Evolutionary conservation across 2,329 filamentous ascomycete genomes (phyloP), one percentile per base, ranked within the genome.

Genomic region (Ophiostoma populinum): DNA sequence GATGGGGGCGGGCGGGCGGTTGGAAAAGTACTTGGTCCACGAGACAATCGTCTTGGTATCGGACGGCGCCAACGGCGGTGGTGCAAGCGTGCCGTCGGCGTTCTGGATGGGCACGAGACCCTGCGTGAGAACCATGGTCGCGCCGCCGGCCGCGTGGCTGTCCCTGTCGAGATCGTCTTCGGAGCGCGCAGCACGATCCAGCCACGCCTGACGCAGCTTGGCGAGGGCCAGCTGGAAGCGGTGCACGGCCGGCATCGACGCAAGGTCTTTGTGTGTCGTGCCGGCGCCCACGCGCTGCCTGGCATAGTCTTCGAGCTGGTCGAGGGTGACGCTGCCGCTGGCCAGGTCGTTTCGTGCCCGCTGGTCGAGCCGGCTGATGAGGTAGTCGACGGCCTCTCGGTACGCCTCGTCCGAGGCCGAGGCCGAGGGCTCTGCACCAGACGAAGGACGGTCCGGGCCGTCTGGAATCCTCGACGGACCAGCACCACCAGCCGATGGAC

Each of bases 11-110:
- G 12, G n/a, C 8, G 16, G 7, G 19, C 25, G 24, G 18, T 35
- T 36, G 32, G n/a, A n/a, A n/a, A 33, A 46, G 37, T 46, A 46
- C 35, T 40, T 41, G n/a, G 45, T 46, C 42, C 42, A 45, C 17
- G 34, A n/a, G 22, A 32, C 25, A 7, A 39, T 4, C 2, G 34
- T 40, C 8, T 30, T 35, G 1, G 39, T 37, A 13, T 27, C 10
- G 7, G 24, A 38, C 15, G 25, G 13, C n/a, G 28, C 17, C 3
- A 24, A 32, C 8, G 8, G 6, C 6, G 30, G n/a, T 10, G 15
- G 8, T 12, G 30, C 3, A 7, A 22, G 2, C 8, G 19, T 32
- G 13, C 30, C 30, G 18, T 32, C 20, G 9, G 7, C 13, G 21
- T 22, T 16, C 5, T 7, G 30, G 20, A 19, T 19, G 9, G 13